Percentiles rank a stretch among this genome's conserved stretches.
phyloP scores from a whole-genome alignment of 441 rosid genomes.

The Syzygium syzygioides region DNA sequence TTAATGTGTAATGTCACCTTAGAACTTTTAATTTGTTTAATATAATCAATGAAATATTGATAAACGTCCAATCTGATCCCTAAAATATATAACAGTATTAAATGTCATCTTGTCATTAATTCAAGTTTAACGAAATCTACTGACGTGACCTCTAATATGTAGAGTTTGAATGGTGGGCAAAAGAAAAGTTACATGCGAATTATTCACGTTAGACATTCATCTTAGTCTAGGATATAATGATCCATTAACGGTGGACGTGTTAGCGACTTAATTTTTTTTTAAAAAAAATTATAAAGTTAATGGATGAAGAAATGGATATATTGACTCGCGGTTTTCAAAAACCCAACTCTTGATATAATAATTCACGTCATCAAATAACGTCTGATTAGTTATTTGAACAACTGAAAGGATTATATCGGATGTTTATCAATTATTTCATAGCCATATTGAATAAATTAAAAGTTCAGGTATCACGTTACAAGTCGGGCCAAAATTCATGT shows the following conservation, averaged over 20 bases:
- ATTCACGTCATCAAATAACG: background rate
- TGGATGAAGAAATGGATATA: background rate
- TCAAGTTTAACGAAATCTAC: background rate
- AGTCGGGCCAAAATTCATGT: too few relatives aligned
- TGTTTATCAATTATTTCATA: fast-evolving
- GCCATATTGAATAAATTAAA: background rate
- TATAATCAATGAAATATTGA: fast-evolving
- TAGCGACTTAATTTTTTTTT: background rate
- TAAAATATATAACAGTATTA: fast-evolving
- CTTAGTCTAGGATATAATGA: background rate
- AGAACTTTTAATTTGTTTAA: fast-evolving
- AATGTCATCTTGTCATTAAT: fast-evolving
- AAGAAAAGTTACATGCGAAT: background rate
- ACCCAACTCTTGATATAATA: background rate
- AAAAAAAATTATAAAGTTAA: background rate
- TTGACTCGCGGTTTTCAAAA: background rate
- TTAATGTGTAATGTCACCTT: fast-evolving
- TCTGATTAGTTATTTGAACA: background rate
- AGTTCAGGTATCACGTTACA: fast-evolving
- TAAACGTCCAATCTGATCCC: background rate
- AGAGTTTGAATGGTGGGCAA: background rate
- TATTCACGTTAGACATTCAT: background rate
- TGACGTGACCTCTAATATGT: fast-evolving
- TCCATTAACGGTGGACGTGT: background rate
- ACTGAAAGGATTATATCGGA: fast-evolving